A percentile compares a stretch with the other conserved stretches of the same genome.
phyloP scores from a whole-genome alignment of 805 yeast genomes.

The Huiozyma naganishii region DNA sequence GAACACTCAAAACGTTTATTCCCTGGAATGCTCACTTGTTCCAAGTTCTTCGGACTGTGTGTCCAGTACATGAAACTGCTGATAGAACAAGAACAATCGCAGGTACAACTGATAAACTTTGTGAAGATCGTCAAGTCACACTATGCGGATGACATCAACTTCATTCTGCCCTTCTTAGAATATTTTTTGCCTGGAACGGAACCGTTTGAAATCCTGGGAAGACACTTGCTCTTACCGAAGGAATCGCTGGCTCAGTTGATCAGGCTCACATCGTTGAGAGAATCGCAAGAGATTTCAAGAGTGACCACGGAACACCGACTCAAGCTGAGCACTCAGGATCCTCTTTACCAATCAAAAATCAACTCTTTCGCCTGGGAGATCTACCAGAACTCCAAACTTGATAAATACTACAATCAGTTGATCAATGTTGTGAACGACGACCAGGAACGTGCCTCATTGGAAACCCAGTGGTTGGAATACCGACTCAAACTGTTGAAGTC shows the following conservation, averaged over 20 bases:
- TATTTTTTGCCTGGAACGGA: conserved; percentile 45
- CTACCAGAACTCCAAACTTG: conserved; percentile 41
- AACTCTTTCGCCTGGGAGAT: conserved; percentile 36
- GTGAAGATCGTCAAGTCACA: conserved; percentile 36
- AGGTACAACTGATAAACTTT: conserved; percentile 40
- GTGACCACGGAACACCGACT: conserved; percentile 38
- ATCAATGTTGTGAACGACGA: conserved; percentile 57
- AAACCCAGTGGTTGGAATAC: conserved; percentile 49
- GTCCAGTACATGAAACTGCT: conserved; percentile 35
- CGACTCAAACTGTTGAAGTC: conserved; percentile 43
- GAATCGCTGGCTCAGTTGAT: conserved; percentile 37
- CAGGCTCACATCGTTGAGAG: conserved; percentile 31
- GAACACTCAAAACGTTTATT: conserved; percentile 22
- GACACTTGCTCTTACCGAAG: conserved; percentile 36
- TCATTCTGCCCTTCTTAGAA: conserved; percentile 37
- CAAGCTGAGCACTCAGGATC: conserved; percentile 35
- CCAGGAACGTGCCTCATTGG: conserved; percentile 42
- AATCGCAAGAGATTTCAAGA: conserved; percentile 33
- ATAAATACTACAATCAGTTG: conserved; percentile 41
- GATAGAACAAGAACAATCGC: conserved; percentile 33
- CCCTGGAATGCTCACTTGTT: conserved; percentile 33
- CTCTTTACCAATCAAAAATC: conserved; percentile 30
- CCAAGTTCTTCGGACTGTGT: conserved; percentile 33
- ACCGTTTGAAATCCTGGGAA: conserved; percentile 43
- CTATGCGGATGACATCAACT: conserved; percentile 23